Evolutionary conservation across 2,329 filamentous ascomycete genomes (phyloP), one percentile per base, ranked within the genome.

Genomic region (Colletotrichum lupini): DNA sequence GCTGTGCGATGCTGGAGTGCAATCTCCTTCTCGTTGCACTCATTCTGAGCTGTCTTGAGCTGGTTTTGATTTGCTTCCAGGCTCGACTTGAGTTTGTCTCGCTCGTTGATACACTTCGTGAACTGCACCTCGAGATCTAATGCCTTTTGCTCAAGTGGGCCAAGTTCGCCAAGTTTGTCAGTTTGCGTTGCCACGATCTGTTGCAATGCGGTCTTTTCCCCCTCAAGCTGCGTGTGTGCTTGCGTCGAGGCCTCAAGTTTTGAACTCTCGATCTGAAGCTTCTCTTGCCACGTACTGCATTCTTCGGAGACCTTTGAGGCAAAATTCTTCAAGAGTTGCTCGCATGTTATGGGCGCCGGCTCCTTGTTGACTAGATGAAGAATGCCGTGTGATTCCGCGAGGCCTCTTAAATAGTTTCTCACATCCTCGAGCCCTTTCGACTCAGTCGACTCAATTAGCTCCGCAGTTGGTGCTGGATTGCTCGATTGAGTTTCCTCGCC

Each of bases 21-120:
- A 14, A 61, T 32, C 2, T 70, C 67, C 24, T 72, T 68, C 24
- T 37, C 28, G 32, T 56, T 32, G 5, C 12, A 37, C 22, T 69
- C 68, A 30, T 16, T 28, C 30, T 67, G 26, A 2, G 56, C 28
- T n/a, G 4, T 28, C 19, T 67, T 24, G 8, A 72, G 37, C 30
- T 57, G 28, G 16, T 42, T 8, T 5, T 42, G 32, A 46, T 26
- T 24, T 8, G 19, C 30, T 24, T 49, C 2, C 9, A 65, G 59
- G 16, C 55, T 19, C 6, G 35, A 57, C 2, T 4, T 16, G 9
- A 53, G 42, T 7, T 37, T 7, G 12, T 66, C 32, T 24, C 49
- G 49, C 19, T 61, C 52, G 16, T 5, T 5, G 1, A 26, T 26
- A 22, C 32, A 22, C 5, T 32, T 2, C 11, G 56, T 22, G 46